A percentile compares a stretch with the other conserved stretches of the same genome.
These are phyloP conservation scores for Ganoderma meredithae DNA, from an alignment of 1,284 basidiomycete species.

Conservation along the genomic window DNA sequence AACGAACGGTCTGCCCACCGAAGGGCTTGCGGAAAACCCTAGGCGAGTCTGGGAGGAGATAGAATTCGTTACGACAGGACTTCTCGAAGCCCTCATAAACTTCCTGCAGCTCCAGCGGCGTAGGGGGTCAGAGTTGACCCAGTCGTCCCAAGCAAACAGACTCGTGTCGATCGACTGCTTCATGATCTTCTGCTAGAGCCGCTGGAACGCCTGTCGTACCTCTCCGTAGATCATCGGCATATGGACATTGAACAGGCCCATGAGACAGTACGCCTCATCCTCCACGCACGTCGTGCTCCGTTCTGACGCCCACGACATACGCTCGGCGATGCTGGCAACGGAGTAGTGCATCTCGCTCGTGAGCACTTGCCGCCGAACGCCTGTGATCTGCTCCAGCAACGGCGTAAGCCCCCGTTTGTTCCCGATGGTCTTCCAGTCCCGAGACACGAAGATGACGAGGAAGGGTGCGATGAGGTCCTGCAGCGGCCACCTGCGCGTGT, in stretches of 20 bases:
- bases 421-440: background rate
- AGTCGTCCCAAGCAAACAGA: slow-evolving; percentile 7
- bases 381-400: background rate
- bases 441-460: slow-evolving; percentile 1
- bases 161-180: slow-evolving; percentile 8
- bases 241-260: slow-evolving; percentile 15
- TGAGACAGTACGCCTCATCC: slow-evolving; percentile 19
- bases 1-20: background rate
- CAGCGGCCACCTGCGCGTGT: background rate
- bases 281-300: slow-evolving; percentile 11
- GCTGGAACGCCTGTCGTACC: slow-evolving; percentile 13
- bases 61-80: background rate
- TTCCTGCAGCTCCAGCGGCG: background rate
- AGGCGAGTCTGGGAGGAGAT: slow-evolving; percentile 8
- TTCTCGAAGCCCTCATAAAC: slow-evolving; percentile 3
- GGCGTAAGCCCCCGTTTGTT: background rate
- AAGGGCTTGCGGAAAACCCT: background rate
- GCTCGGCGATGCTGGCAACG: background rate
- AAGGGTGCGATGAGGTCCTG: background rate
- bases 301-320: slow-evolving; percentile 17
- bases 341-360: background rate
- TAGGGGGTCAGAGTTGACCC: background rate
- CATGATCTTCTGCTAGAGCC: slow-evolving; percentile 17
- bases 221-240: slow-evolving; percentile 20
- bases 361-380: background rate